Conservation (phyloP, 352 stramenopile species). For the Nothophytophthora sp. region DNA sequence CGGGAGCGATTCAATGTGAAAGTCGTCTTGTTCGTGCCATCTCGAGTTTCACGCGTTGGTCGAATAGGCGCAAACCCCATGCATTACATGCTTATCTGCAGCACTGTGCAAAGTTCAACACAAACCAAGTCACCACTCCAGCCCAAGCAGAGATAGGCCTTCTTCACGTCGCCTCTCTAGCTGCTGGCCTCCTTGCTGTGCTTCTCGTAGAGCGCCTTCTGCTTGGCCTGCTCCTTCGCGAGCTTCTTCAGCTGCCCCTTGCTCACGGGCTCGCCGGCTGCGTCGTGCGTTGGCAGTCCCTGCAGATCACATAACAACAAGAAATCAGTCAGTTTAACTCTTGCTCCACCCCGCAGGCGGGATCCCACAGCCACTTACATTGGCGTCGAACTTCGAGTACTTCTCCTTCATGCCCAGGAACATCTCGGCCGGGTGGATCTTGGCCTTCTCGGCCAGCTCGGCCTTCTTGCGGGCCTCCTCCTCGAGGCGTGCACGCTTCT, state of each 20-base stretch:
- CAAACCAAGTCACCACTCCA: no score
- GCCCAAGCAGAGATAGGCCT: no score
- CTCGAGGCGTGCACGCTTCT: slow-evolving; percentile 69
- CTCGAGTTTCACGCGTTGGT: no score
- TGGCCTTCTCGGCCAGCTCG: slow-evolving; percentile 85
- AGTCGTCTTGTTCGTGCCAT: no score
- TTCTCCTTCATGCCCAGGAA: slow-evolving; percentile 90
- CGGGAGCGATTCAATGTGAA: no score
- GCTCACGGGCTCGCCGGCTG: slow-evolving; percentile 91
- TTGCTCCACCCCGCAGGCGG: not conserved
- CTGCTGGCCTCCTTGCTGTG: slow-evolving; percentile 37
- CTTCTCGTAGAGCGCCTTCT: slow-evolving; percentile 92
- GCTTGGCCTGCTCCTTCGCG: slow-evolving; percentile 96
- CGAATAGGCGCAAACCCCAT: no score
- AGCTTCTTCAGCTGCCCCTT: slow-evolving; percentile 98
- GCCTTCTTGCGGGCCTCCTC: slow-evolving; percentile 78
- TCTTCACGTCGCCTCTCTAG: no score
- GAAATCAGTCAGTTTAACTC: slow-evolving; percentile 3
- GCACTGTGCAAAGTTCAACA: no score
- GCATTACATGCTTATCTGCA: no score
- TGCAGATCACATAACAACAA: slow-evolving; percentile 24
- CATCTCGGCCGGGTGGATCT: slow-evolving; percentile 93
- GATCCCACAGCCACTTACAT: slow-evolving; percentile 31
- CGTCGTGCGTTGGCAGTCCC: slow-evolving; percentile 95
- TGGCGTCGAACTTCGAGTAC: slow-evolving; percentile 92